A percentile compares a stretch with the other conserved stretches of the same genome.
Conservation (phyloP, 2,329 filamentous ascomycete genomes). For the Neonectria faginata region DNA sequence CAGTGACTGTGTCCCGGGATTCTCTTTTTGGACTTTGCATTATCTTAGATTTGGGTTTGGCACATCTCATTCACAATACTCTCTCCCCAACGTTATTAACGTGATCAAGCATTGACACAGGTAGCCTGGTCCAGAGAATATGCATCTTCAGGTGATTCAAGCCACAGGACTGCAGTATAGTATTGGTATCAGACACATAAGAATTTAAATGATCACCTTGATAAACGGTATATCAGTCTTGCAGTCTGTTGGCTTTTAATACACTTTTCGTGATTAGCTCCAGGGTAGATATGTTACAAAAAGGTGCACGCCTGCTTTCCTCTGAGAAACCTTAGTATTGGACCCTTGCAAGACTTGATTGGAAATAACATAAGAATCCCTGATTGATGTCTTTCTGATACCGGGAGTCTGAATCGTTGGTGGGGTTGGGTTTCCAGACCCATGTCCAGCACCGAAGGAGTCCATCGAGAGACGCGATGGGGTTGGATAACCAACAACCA, state of each 20-base stretch:
- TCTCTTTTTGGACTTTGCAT: background rate
- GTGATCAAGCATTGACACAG: no score
- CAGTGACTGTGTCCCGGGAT: background rate
- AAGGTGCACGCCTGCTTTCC: background rate
- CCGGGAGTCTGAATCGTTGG: background rate
- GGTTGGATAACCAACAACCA: background rate
- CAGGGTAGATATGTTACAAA: background rate
- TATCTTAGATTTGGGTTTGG: background rate
- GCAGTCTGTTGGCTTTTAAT: background rate
- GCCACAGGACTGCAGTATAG: background rate
- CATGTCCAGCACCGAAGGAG: background rate
- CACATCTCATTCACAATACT: background rate
- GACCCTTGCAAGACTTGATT: background rate
- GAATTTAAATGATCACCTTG: background rate
- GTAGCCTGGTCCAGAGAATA: no score
- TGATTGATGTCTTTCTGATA: background rate
- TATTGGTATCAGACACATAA: accelerated
- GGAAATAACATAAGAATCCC: background rate
- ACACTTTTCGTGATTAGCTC: background rate
- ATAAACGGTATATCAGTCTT: background rate
- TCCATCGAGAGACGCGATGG: background rate
- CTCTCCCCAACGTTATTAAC: background rate
- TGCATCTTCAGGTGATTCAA: no score
- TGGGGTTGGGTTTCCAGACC: background rate
- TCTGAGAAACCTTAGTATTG: background rate